A percentile compares a stretch with the other conserved stretches of the same genome.
Evolutionary conservation across 208 protist species (phyloP).

Genomic region (Leishmania turanica): DNA sequence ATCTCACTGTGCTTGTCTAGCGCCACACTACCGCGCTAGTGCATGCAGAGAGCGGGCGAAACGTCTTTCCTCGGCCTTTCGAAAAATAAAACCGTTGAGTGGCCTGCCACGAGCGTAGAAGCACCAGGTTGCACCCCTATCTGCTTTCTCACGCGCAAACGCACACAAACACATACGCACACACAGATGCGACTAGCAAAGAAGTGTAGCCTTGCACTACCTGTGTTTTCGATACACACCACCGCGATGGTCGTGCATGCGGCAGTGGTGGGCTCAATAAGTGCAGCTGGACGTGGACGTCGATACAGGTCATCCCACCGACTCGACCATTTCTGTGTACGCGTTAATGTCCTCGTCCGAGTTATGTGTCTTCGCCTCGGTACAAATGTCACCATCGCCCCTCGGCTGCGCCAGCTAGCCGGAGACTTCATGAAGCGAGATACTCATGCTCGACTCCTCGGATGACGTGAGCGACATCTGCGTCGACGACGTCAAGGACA

Average conservation of each 20-base stretch:
- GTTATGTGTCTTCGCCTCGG: slow-evolving; percentile 21
- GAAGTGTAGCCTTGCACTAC: background rate
- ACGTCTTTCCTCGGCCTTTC: background rate
- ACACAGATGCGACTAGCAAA: background rate
- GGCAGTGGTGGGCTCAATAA: background rate
- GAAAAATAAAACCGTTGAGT: background rate
- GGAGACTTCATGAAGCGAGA: slow-evolving; percentile 1
- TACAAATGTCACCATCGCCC: slow-evolving; percentile 21
- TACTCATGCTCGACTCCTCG: background rate
- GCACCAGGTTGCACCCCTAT: background rate
- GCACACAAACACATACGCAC: background rate
- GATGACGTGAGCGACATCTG: background rate
- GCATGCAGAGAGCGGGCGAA: background rate
- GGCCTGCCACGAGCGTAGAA: too few relatives aligned
- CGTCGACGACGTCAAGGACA: background rate
- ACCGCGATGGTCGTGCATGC: background rate
- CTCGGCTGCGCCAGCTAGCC: slow-evolving; percentile 9
- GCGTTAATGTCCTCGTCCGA: slow-evolving; percentile 25
- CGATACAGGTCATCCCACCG: background rate
- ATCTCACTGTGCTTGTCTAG: background rate
- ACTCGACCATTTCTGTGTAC: slow-evolving; percentile 5
- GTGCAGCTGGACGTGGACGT: background rate
- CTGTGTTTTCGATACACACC: background rate
- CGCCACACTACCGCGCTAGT: background rate
- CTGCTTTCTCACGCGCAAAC: background rate